These are phyloP conservation scores for Sphaerulina populicola DNA, from an alignment of 2,329 filamentous ascomycete genomes.

Conservation along the genomic window DNA sequence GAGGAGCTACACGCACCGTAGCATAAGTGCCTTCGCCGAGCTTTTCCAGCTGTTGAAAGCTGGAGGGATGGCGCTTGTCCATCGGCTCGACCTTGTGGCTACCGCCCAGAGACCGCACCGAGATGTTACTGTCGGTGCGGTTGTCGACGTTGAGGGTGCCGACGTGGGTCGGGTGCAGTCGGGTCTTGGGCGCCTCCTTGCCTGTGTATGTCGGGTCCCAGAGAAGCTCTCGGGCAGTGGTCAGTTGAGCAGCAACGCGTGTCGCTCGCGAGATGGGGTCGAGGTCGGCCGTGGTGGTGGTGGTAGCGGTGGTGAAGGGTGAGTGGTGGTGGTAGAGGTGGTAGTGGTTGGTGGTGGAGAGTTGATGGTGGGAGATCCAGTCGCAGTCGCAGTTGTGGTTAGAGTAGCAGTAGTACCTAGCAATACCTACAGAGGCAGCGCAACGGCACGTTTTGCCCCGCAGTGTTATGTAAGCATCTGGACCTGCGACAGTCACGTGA, in stretches of 20 bases:
- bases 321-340: not conserved
- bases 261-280: conserved; percentile 6
- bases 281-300: conserved; percentile 9
- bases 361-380: too few relatives aligned
- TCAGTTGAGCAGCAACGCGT: conserved; percentile 28
- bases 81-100: conserved; percentile 47
- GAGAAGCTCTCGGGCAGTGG: conserved; percentile 43
- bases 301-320: not conserved
- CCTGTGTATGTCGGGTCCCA: conserved; percentile 43
- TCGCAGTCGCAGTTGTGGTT: too few relatives aligned
- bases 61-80: conserved; percentile 92
- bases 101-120: conserved; percentile 41
- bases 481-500: too few relatives aligned
- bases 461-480: too few relatives aligned
- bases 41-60: conserved; percentile 98
- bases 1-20: conserved; percentile 53
- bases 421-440: too few relatives aligned
- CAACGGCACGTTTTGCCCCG: too few relatives aligned
- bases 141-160: conserved; percentile 41
- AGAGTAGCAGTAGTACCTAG: too few relatives aligned
- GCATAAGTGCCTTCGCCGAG: conserved; percentile 97
- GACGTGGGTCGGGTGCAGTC: conserved; percentile 42
- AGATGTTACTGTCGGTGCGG: conserved; percentile 46
- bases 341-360: too few relatives aligned
- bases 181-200: conserved; percentile 39